Conservation (phyloP, 192 early-diverging fungal species). For the Mortierella antarctica region DNA sequence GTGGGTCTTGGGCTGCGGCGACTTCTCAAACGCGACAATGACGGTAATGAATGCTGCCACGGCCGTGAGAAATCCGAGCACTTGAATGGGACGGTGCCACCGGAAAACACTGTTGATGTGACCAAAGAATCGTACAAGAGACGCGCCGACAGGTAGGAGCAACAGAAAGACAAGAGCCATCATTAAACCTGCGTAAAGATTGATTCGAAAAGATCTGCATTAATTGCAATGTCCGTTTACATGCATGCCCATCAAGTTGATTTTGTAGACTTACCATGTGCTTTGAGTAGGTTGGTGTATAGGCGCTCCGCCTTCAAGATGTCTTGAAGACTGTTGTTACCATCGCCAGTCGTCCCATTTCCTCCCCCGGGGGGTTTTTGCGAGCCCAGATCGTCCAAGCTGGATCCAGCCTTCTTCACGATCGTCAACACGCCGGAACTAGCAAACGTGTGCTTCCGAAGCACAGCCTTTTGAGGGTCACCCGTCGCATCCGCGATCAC, state of each 20-base stretch:
- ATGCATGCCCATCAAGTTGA: no score
- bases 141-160: constrained; percentile 30
- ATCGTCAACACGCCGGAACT: constrained; percentile 22
- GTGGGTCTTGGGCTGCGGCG: background rate
- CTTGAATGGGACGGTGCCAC: constrained; percentile 39
- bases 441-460: constrained; percentile 16
- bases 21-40: constrained; percentile 7
- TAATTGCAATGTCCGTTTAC: background rate
- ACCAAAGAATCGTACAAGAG: constrained; percentile 29
- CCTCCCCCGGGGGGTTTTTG: background rate
- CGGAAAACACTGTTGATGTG: constrained; percentile 20
- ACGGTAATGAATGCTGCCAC: background rate
- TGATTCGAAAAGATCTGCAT: background rate
- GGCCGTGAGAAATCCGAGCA: constrained; percentile 15
- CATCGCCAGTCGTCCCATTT: background rate
- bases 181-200: constrained; percentile 7
- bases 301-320: background rate
- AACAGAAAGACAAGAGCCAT: constrained; percentile 39
- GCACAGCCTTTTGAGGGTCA: constrained; percentile 20
- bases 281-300: constrained; percentile 9
- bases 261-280: constrained; percentile 17
- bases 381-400: background rate
- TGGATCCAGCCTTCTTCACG: constrained; percentile 12
- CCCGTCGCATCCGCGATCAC: constrained; percentile 1
- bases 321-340: background rate